These are phyloP conservation scores for Phialocephala subalpina DNA, from an alignment of 2,329 filamentous ascomycete species.

Conservation along the genomic window DNA sequence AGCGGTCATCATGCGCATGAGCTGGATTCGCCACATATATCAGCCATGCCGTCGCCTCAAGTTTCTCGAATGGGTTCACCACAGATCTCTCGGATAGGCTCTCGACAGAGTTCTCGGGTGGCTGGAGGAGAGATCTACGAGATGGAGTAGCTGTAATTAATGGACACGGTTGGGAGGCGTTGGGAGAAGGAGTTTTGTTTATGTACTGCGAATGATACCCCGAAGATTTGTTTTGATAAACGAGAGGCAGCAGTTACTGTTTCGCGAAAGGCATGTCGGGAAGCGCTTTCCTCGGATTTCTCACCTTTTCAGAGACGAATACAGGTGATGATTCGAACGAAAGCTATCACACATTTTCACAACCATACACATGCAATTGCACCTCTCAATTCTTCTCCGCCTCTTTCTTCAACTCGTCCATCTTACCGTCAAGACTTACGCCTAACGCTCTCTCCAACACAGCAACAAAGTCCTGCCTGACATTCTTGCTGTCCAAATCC, in stretches of 20 bases:
- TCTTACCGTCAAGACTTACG: neutral
- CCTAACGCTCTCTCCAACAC: neutral
- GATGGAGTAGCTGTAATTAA: neutral
- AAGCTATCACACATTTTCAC: too few relatives aligned
- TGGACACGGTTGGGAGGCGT: neutral
- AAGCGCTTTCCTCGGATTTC: too few relatives aligned
- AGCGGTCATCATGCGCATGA: too few relatives aligned
- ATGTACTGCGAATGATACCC: neutral
- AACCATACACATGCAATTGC: neutral
- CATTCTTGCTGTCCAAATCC: too few relatives aligned
- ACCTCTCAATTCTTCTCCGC: neutral
- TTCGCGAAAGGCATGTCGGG: neutral
- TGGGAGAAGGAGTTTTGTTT: neutral
- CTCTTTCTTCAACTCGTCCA: neutral
- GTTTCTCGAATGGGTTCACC: too few relatives aligned
- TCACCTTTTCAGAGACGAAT: too few relatives aligned
- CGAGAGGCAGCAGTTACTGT: neutral
- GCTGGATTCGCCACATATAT: too few relatives aligned
- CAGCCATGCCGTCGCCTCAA: too few relatives aligned
- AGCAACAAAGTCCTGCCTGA: neutral
- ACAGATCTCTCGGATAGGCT: too few relatives aligned
- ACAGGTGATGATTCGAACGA: too few relatives aligned
- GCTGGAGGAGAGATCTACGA: neutral
- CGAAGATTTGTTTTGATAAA: neutral
- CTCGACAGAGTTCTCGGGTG: neutral